Conservation (phyloP, 2,329 filamentous ascomycete genomes). For the Penicillium sp. region DNA sequence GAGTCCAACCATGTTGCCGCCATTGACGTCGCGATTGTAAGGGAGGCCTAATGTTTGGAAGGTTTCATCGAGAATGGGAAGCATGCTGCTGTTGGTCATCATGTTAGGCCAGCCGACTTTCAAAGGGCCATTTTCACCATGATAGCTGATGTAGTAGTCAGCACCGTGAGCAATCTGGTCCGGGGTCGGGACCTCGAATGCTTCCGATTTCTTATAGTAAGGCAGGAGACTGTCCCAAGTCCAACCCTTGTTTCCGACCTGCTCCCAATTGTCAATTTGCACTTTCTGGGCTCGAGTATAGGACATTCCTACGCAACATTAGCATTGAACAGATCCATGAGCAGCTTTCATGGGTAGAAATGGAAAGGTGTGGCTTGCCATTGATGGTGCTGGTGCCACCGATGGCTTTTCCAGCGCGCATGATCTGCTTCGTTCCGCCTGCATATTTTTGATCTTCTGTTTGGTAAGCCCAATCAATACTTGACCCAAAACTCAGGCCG, state of each 20-base stretch:
- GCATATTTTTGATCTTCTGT: slow-evolving; percentile 44
- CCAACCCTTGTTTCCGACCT: slow-evolving; percentile 33
- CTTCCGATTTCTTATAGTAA: slow-evolving; percentile 33
- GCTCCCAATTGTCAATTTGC: slow-evolving; percentile 41
- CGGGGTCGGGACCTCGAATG: slow-evolving; percentile 25
- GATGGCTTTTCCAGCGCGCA: slow-evolving; percentile 45
- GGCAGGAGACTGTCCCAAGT: slow-evolving; percentile 32
- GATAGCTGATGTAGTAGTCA: slow-evolving; percentile 26
- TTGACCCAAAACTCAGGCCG: slow-evolving; percentile 31
- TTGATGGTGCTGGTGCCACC: slow-evolving; percentile 48
- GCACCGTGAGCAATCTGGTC: slow-evolving; percentile 26
- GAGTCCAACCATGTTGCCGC: slow-evolving; percentile 47
- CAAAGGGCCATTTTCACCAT: slow-evolving; percentile 31
- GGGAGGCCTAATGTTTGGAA: slow-evolving; percentile 38
- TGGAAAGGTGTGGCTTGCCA: slow-evolving; percentile 20
- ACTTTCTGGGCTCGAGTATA: slow-evolving; percentile 38
- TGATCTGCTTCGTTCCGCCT: slow-evolving; percentile 29
- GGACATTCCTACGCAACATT: slow-evolving; percentile 32
- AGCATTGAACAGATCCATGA: neutral
- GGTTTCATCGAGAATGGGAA: slow-evolving; percentile 38
- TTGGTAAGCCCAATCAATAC: slow-evolving; percentile 45
- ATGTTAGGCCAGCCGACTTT: slow-evolving; percentile 27
- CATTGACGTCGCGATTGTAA: slow-evolving; percentile 46
- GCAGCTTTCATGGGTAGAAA: no score
- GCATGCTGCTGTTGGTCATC: slow-evolving; percentile 25